Conservation (phyloP, 2,329 filamentous ascomycete genomes). For the Colletotrichum orchidophilum region DNA sequence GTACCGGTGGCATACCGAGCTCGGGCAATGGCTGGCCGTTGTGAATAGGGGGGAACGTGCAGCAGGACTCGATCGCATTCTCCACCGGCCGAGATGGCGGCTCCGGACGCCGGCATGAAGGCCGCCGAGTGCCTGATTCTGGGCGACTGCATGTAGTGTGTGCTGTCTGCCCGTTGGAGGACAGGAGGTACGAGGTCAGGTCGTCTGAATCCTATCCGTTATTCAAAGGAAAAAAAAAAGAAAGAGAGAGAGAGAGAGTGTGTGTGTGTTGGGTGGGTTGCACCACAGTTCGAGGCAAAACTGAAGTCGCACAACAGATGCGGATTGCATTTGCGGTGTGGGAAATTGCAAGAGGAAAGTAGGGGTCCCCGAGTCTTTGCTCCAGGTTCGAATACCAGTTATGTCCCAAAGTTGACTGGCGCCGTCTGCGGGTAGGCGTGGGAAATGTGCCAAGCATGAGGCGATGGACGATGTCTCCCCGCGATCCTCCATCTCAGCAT, state of each 20-base stretch:
- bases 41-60: conserved; percentile 9
- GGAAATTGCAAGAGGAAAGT: neutral
- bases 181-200: neutral
- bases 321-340: conserved; percentile 28
- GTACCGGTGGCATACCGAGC: neutral
- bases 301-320: conserved; percentile 6
- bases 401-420: neutral
- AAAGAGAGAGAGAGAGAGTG: too few species aligned
- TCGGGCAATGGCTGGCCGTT: neutral
- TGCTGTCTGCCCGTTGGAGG: neutral
- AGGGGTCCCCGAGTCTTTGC: neutral
- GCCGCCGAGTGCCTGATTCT: neutral
- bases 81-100: conserved; percentile 27
- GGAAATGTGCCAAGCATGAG: neutral
- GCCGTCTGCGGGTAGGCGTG: conserved; percentile 3
- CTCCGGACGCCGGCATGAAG: conserved; percentile 25
- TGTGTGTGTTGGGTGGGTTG: conserved; percentile 2
- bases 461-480: conserved; percentile 12
- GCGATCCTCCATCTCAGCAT: conserved; percentile 11
- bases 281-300: conserved; percentile 5
- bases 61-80: conserved; percentile 29
- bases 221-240: too few species aligned
- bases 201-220: neutral
- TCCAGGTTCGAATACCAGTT: neutral
- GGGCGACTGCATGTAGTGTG: neutral